Conservation (phyloP, 1,284 basidiomycete species). For the Leccinum subrobustum region DNA sequence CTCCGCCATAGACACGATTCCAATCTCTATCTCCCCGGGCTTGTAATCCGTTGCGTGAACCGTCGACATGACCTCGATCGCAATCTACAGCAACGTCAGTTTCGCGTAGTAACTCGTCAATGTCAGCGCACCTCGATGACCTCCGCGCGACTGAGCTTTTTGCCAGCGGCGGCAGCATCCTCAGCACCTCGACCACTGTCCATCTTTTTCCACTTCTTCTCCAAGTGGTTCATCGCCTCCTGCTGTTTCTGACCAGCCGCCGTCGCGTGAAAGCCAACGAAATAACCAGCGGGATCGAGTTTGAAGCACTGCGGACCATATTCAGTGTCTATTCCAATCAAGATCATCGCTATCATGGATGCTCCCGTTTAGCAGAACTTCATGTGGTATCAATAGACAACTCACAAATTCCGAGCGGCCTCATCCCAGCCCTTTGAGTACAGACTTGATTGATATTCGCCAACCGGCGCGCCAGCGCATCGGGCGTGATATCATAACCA, state of each 20-base stretch:
- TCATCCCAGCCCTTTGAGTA: slow-evolving; percentile 96
- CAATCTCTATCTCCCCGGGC: slow-evolving; percentile 84
- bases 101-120: slow-evolving; percentile 17
- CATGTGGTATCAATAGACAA: slow-evolving; percentile 6
- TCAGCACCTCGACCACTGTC: slow-evolving; percentile 74
- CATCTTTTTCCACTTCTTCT: slow-evolving; percentile 98
- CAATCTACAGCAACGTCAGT: slow-evolving; percentile 59
- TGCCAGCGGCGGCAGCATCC: slow-evolving; percentile 68
- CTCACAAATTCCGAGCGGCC: slow-evolving; percentile 93
- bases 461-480: slow-evolving; percentile 89
- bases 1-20: slow-evolving; percentile 72
- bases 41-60: slow-evolving; percentile 97
- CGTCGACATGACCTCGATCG: slow-evolving; percentile 91
- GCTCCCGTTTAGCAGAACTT: slow-evolving; percentile 6
- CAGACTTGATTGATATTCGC: slow-evolving; percentile 99
- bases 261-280: slow-evolving; percentile 97
- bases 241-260: slow-evolving; percentile 97
- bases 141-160: slow-evolving; percentile 60
- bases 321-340: slow-evolving; percentile 92
- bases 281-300: slow-evolving; percentile 98
- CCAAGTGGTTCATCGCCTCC: slow-evolving; percentile 97
- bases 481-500: slow-evolving; percentile 97
- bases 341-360: slow-evolving; percentile 79
- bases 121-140: slow-evolving; percentile 74
- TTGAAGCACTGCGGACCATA: slow-evolving; percentile 95